These are phyloP conservation scores for sweet orange (Citrus sinensis) DNA, from an alignment of 345 rosid species.

Conservation along the genomic window DVS_A1.0 CM039167.1:1668001-1668500, in stretches of 20 bases:
- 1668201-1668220: background rate
- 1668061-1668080: background rate
- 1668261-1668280: background rate
- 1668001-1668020: background rate
- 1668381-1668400: slow-evolving; percentile 75
- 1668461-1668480: slow-evolving; percentile 65
- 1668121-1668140: background rate
- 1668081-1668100: background rate
- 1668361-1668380: slow-evolving; percentile 21
- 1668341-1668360: slow-evolving; percentile 4
- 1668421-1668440: slow-evolving; percentile 66
- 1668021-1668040: background rate
- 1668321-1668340: background rate
- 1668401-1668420: slow-evolving; percentile 80
- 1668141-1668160: background rate
- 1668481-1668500: slow-evolving; percentile 55
- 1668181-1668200: background rate
- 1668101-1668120: background rate
- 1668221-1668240: background rate
- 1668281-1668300: background rate
- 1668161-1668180: too few species aligned
- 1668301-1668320: background rate
- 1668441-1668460: slow-evolving; percentile 66
- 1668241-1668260: background rate
- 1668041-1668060: background rate